Base-by-base conservation (phyloP, 2,329 filamentous ascomycete genomes). In the Canariomyces notabilis region DNA sequence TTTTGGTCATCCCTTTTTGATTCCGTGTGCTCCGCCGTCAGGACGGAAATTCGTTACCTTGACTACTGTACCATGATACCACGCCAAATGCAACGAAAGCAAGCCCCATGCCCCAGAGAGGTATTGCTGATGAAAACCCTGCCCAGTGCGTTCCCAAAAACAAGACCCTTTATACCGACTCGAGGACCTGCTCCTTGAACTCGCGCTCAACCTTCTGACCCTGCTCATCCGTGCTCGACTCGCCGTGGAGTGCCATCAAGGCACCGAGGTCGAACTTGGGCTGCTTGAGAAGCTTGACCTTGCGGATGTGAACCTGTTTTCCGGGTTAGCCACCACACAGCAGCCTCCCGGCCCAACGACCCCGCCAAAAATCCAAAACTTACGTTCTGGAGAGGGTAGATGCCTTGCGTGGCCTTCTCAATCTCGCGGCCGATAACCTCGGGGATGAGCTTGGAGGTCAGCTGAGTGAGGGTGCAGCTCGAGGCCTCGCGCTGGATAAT, bases 401-500 rank as follows among this genome's bases (percentile, higher is more conserved):
- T 98, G 75, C 93, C 91, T 79, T 96, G 90, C 61, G 90, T 95
- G 57, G 90, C 83, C 85, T 98, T 98, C 85, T 98, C 93, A 62
- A 98, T 98, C 80, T 97, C 93, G 68, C 93, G 90, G 64, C 93
- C 93, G 72, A 98, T 97, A 62, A 97, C 93, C 80, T 98, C 93
- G 58, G 93, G 93, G 69, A 98, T 97, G 65, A 98, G 83, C 85
- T 98, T 98, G 71, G 88, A 87, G 68, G 89, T 95, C 64, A 98
- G 85, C 82, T 97, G 91, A 64, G 87, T 85, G 60, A 98, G 83
- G 57, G 89, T 95, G 83, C 89, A 95, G 78, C 80, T 88, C 63
- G 87, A 81, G 56, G 93, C 93, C 80, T 98, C 93, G 64, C 90
- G 87, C 74, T 87, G 82, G 74, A 98, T 97, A 75, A 98, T 97